Evolutionary conservation across 495 filamentous ascomycete species (phyloP).

Genomic region (Hamigera avellanea): DNA sequence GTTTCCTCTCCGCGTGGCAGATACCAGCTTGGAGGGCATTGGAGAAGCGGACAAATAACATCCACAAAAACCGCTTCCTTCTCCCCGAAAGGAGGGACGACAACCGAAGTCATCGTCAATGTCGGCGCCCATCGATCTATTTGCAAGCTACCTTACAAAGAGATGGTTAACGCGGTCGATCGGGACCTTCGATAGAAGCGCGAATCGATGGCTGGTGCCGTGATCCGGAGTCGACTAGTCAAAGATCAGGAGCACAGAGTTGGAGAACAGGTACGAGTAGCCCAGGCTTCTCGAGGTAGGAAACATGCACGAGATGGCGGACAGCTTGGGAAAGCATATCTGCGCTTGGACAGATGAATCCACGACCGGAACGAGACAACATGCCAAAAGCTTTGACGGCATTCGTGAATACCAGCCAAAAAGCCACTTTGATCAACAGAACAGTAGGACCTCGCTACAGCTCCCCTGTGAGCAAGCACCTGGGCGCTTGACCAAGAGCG

Average conservation of each 20-base stretch:
- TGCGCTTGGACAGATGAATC: slow-evolving; percentile 14
- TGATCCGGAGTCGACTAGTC: slow-evolving; percentile 36
- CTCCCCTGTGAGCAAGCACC: slow-evolving; percentile 11
- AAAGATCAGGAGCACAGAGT: slow-evolving; percentile 14
- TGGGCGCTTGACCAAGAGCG: slow-evolving; percentile 17
- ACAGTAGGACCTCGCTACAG: slow-evolving; percentile 36
- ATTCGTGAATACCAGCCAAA: slow-evolving; percentile 11
- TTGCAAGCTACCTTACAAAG: slow-evolving; percentile 40
- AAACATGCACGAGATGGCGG: slow-evolving; percentile 32
- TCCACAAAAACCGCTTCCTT: slow-evolving; percentile 68
- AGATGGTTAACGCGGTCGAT: slow-evolving; percentile 70
- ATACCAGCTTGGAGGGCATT: slow-evolving; percentile 42
- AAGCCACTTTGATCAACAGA: slow-evolving; percentile 17
- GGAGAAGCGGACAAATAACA: slow-evolving; percentile 65
- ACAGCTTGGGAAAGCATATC: slow-evolving; percentile 10
- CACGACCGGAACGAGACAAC: slow-evolving; percentile 30
- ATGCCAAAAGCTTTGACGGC: slow-evolving; percentile 17
- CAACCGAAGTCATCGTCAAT: slow-evolving; percentile 16
- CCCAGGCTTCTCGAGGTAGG: slow-evolving; percentile 26
- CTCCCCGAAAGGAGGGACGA: slow-evolving; percentile 28
- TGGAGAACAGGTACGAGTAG: slow-evolving; percentile 31
- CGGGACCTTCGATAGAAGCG: slow-evolving; percentile 36
- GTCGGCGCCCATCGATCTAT: slow-evolving; percentile 60
- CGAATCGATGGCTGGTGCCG: slow-evolving; percentile 41
- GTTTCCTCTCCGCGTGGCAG: slow-evolving; percentile 62